Base-by-base conservation (phyloP, 139 green algal species). In the Tetraselmis chui region DNA sequence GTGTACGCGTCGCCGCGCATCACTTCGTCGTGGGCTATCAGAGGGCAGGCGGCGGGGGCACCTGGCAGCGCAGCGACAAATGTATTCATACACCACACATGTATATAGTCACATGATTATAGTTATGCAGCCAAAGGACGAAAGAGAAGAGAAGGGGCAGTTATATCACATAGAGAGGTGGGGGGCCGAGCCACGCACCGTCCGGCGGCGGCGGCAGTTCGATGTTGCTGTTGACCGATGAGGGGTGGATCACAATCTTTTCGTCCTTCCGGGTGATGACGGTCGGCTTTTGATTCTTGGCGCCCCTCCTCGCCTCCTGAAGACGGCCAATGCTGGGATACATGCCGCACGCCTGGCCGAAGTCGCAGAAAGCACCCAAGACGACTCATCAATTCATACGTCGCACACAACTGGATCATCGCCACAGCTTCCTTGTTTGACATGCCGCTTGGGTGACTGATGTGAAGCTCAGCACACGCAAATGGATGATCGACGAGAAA, bases 261-360 rank as follows among this genome's bases (percentile, higher is more conserved):
- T 93, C 87, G 28, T 80, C 84, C n/a, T 82, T 84, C 23, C 76
- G 67, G 23, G 89, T 92, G 58, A 92, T 11, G 24, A 93, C 31
- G 28, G 79, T 59, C 26, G 84, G 45, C 45, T 18, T 79, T 22
- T 59, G 28, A 5, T 74, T 81, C 58, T n/a, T 30, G 0, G 11
- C 45, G 30, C 27, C 78, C 25, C 26, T 22, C n/a, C 28, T 24
- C 28, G 31, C 0, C 79, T 75, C 67, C 45, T 59, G 77, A 22
- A 90, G 28, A 24, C 81, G 79, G 5, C 78, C 84, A 2, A 91
- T 32, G 29, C 83, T 81, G 1, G 89, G 89, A 80, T 92, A 92
- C 59, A 92, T 85, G n/a, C 86, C 87, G 78, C 82, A 87, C 0
- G 81, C 82, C 79, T 85, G 79, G 22, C 28, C 23, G 28, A 58